Conservation (phyloP, 163 green algal genomes). For the Chlamydomonas reinhardtii region DNA sequence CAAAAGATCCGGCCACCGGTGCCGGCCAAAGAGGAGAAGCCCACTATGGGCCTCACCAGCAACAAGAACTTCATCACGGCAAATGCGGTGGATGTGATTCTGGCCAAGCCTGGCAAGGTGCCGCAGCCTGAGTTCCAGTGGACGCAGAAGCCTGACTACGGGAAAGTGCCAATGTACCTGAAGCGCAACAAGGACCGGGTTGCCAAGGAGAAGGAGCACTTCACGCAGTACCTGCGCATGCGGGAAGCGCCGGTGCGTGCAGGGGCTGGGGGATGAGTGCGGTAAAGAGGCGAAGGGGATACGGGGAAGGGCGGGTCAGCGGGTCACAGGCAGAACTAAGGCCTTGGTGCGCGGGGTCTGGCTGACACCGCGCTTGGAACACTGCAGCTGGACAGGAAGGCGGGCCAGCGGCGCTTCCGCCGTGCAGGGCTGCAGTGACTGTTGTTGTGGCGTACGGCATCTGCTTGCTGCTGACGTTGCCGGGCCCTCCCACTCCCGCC, state of each 20-base stretch:
- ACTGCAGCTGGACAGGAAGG: too few species aligned
- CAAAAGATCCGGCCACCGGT: conserved; percentile 77
- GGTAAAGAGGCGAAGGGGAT: neutral
- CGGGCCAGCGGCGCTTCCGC: too few species aligned
- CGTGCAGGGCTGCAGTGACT: too few species aligned
- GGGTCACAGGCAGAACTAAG: neutral
- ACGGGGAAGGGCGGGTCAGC: neutral
- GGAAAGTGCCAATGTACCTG: conserved; percentile 61
- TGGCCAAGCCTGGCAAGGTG: conserved; percentile 76
- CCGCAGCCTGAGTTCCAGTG: conserved; percentile 68
- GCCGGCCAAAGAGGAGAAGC: conserved; percentile 70
- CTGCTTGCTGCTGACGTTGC: too few species aligned
- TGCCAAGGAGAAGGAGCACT: conserved; percentile 70
- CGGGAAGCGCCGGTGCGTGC: conserved; percentile 56
- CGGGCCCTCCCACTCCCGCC: neutral
- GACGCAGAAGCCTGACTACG: conserved; percentile 67
- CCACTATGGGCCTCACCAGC: conserved; percentile 79
- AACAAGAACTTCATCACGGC: conserved; percentile 88
- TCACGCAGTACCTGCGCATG: conserved; percentile 71
- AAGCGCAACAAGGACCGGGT: conserved; percentile 70
- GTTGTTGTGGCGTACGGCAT: too few species aligned
- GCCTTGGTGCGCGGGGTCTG: too few species aligned
- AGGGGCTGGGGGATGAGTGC: neutral
- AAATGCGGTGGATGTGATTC: conserved; percentile 84
- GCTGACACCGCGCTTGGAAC: too few species aligned